Conservation (phyloP, 768 basidiomycete species). For the Tulasnella sp. region DNA sequence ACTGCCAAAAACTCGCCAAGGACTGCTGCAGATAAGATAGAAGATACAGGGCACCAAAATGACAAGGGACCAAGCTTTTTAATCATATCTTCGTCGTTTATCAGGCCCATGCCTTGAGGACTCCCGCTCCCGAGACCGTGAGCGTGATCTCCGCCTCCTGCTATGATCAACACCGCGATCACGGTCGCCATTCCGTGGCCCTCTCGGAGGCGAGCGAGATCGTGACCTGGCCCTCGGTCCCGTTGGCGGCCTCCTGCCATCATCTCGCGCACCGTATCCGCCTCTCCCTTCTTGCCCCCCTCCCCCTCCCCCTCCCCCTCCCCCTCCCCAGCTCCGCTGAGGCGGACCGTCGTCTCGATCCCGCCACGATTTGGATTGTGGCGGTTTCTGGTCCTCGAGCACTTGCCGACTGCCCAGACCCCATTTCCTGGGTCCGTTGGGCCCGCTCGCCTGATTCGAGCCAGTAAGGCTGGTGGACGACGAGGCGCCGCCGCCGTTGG, state of each 20-base stretch:
- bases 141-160: constrained; percentile 13
- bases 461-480: constrained; percentile 12
- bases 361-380: constrained; percentile 6
- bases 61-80: neutral
- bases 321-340: constrained; percentile 13
- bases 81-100: neutral
- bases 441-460: constrained; percentile 11
- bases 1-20: too few relatives aligned
- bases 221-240: neutral
- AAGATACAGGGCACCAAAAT: too few relatives aligned
- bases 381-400: neutral
- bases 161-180: neutral
- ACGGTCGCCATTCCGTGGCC: neutral
- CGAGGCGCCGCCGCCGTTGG: constrained; percentile 3
- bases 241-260: constrained; percentile 2
- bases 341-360: constrained; percentile 16
- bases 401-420: constrained; percentile 9
- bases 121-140: constrained; percentile 14
- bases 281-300: constrained; percentile 23
- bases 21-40: too few relatives aligned
- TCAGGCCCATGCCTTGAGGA: neutral
- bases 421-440: constrained; percentile 1
- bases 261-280: constrained; percentile 17
- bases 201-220: constrained; percentile 8
- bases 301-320: constrained; percentile 14